These are phyloP conservation scores for Xylona heveae DNA, from an alignment of 495 filamentous ascomycete species.

Conservation along the genomic window DNA sequence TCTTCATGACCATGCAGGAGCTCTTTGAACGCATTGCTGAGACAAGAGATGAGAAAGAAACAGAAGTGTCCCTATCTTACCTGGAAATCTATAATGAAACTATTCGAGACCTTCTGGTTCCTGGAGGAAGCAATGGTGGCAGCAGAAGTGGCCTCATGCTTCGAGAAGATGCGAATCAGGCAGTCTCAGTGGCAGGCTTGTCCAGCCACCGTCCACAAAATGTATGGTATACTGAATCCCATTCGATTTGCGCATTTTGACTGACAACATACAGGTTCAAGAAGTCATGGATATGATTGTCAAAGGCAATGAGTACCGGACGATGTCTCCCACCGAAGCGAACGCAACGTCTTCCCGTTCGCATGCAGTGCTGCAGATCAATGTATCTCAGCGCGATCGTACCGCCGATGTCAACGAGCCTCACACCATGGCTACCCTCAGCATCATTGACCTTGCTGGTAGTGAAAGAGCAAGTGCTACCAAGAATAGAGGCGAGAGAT, in stretches of 20 bases:
- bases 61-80: constrained; percentile 83
- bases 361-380: constrained; percentile 97
- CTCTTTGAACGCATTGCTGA: constrained; percentile 91
- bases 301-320: constrained; percentile 79
- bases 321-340: constrained; percentile 91
- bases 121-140: constrained; percentile 46
- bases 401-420: constrained; percentile 89
- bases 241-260: not conserved
- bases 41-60: constrained; percentile 59
- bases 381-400: constrained; percentile 78
- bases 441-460: constrained; percentile 93
- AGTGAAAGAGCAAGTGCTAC: constrained; percentile 93
- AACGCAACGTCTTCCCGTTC: constrained; percentile 97
- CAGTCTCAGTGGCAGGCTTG: constrained; percentile 78
- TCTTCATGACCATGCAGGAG: constrained; percentile 97
- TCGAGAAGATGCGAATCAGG: constrained; percentile 83
- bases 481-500: constrained; percentile 81
- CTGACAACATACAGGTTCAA: constrained; percentile 21
- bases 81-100: constrained; percentile 99
- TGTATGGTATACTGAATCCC: too few species aligned
- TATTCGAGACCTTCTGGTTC: constrained; percentile 81
- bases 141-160: constrained; percentile 71
- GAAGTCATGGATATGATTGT: constrained; percentile 99
- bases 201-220: constrained; percentile 77
- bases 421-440: constrained; percentile 91